These are phyloP conservation scores for Geranomyces michiganensis DNA, from an alignment of 192 early-diverging fungal genomes.

Conservation along the genomic window DNA sequence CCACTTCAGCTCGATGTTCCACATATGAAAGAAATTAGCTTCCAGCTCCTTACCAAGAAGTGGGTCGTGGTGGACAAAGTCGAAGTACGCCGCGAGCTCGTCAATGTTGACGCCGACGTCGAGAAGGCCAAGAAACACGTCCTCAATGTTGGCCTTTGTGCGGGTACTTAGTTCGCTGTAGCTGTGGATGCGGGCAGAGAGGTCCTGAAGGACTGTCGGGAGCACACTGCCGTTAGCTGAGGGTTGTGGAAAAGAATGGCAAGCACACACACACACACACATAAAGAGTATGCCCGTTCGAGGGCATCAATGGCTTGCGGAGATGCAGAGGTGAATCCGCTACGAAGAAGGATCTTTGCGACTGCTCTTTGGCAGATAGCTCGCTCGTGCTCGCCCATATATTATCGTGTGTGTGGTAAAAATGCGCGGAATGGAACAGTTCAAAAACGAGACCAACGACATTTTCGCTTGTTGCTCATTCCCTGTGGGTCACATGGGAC, in stretches of 20 bases:
- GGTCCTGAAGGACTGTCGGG: conserved; percentile 16
- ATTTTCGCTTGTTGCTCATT: no score
- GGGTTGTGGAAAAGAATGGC: background rate
- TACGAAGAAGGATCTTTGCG: background rate
- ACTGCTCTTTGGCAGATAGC: background rate
- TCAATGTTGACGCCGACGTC: conserved; percentile 9
- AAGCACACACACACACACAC: background rate
- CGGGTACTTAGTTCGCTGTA: conserved; percentile 12
- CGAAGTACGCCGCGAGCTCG: conserved; percentile 13
- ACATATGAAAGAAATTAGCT: no score
- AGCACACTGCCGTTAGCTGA: background rate
- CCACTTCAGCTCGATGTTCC: no score
- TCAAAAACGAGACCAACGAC: no score
- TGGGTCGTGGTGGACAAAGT: background rate
- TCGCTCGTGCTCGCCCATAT: conserved; percentile 11
- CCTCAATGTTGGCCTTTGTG: conserved; percentile 13
- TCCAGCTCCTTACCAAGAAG: background rate
- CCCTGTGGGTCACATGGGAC: no score
- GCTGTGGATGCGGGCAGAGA: background rate
- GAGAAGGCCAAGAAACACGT: conserved; percentile 15
- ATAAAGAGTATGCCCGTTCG: conserved; percentile 4
- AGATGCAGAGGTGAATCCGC: background rate
- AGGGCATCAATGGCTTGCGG: conserved; percentile 4
- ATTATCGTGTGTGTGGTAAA: no score
- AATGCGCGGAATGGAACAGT: no score